Conservation (phyloP, 176 grass and related monocot species). For the Elaeis guineensis region DNA sequence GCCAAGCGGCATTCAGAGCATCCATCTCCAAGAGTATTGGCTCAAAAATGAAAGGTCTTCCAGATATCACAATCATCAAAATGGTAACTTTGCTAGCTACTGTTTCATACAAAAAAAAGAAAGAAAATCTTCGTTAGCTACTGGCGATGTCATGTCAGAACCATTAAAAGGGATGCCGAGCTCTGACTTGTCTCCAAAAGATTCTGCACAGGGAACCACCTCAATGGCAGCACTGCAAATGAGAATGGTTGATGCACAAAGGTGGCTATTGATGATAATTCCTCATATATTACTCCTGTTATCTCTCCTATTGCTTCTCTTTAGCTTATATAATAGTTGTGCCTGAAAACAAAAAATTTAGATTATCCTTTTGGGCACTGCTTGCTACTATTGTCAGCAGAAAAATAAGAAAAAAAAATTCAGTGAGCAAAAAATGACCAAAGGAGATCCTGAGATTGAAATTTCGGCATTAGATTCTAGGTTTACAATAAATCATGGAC, state of each 20-base stretch:
- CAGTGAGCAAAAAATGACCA: too few relatives aligned
- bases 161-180: slow-evolving; percentile 60
- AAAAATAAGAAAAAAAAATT: too few relatives aligned
- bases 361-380: too few relatives aligned
- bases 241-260: slow-evolving; percentile 44
- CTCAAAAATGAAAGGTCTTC: slow-evolving; percentile 64
- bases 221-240: slow-evolving; percentile 65
- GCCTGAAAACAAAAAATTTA: slow-evolving; percentile 33
- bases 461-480: too few relatives aligned
- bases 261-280: slow-evolving; percentile 37
- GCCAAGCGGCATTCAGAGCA: slow-evolving; percentile 65
- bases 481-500: too few relatives aligned
- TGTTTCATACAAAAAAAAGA: not conserved
- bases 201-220: slow-evolving; percentile 64
- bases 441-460: too few relatives aligned
- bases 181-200: slow-evolving; percentile 50
- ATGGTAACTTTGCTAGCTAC: slow-evolving; percentile 52
- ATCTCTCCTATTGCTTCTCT: slow-evolving; percentile 32
- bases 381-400: too few relatives aligned
- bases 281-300: slow-evolving; percentile 56
- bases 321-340: slow-evolving; percentile 70
- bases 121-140: slow-evolving; percentile 31
- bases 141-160: slow-evolving; percentile 26
- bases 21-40: slow-evolving; percentile 44
- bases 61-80: slow-evolving; percentile 54